A percentile compares a stretch with the other conserved stretches of the same genome.
Conservation (phyloP, 495 filamentous ascomycete genomes). For the Penicillium egyptiacum region DNA sequence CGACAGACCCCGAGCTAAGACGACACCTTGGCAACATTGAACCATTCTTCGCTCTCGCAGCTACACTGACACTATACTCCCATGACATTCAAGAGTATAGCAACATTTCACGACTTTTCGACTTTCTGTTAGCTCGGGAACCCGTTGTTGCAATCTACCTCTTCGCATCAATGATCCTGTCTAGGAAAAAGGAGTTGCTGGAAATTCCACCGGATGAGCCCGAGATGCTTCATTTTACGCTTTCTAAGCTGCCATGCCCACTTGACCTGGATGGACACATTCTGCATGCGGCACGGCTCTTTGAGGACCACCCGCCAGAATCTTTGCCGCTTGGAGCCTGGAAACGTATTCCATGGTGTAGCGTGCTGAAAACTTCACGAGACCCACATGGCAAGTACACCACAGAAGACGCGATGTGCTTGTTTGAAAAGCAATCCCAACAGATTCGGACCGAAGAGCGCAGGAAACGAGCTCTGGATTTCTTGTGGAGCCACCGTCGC, state of each 20-base stretch:
- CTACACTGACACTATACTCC: constrained; percentile 91
- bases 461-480: constrained; percentile 50
- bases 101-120: constrained; percentile 85
- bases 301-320: constrained; percentile 69
- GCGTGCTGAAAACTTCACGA: constrained; percentile 81
- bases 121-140: constrained; percentile 81
- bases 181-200: constrained; percentile 76
- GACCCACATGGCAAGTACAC: constrained; percentile 46
- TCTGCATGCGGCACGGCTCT: constrained; percentile 58
- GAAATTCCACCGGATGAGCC: constrained; percentile 80
- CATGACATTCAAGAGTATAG: constrained; percentile 91
- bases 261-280: constrained; percentile 84
- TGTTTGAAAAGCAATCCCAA: constrained; percentile 67
- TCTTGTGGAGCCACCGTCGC: constrained; percentile 60
- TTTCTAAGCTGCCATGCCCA: constrained; percentile 82
- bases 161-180: constrained; percentile 83
- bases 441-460: constrained; percentile 65
- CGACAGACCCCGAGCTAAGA: constrained; percentile 64
- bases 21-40: constrained; percentile 72
- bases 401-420: constrained; percentile 57
- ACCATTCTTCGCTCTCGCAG: constrained; percentile 88
- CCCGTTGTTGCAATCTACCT: constrained; percentile 86
- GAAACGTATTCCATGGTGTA: constrained; percentile 66
- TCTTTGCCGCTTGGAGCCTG: constrained; percentile 62
- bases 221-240: constrained; percentile 87